Conservation (phyloP, 495 filamentous ascomycete genomes). For the Pyrenula aspistea region DNA sequence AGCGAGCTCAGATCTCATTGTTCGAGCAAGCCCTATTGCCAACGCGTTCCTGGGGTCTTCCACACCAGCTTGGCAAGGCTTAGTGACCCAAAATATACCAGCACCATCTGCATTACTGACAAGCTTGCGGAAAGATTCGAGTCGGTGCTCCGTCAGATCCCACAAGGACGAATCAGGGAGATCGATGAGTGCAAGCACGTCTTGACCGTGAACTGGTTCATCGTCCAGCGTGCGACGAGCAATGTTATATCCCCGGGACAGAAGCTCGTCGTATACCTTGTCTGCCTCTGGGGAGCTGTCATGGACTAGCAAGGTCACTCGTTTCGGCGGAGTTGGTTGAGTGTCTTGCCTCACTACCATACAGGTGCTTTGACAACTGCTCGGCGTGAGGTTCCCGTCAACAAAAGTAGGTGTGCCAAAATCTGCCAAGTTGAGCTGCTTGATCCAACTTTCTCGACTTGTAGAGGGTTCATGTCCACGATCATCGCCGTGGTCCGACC, state of each 20-base stretch:
- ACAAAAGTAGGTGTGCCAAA: not conserved
- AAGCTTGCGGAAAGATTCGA: not conserved
- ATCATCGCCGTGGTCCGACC: not conserved
- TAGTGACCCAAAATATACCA: conserved; percentile 5
- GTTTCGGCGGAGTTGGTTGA: not conserved
- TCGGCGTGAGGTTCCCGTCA: not conserved
- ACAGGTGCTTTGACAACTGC: not conserved
- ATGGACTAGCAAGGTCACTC: not conserved
- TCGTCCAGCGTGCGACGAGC: not conserved
- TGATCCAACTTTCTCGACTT: not conserved
- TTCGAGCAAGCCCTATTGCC: conserved; percentile 7
- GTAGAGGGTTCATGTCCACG: not conserved
- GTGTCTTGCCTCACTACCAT: not conserved
- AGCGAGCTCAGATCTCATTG: conserved; percentile 10
- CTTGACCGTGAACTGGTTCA: not conserved
- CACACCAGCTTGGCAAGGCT: not conserved
- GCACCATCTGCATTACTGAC: not conserved
- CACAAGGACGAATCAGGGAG: not conserved
- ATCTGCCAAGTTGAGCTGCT: not conserved
- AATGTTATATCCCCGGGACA: not conserved
- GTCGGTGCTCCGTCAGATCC: not conserved
- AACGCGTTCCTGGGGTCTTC: not conserved
- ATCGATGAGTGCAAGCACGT: conserved; percentile 2
- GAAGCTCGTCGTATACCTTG: not conserved
- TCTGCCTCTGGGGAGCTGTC: not conserved